phyloP scores from a whole-genome alignment of 208 protist genomes.

The Vickermania spadyakhi region DNA sequence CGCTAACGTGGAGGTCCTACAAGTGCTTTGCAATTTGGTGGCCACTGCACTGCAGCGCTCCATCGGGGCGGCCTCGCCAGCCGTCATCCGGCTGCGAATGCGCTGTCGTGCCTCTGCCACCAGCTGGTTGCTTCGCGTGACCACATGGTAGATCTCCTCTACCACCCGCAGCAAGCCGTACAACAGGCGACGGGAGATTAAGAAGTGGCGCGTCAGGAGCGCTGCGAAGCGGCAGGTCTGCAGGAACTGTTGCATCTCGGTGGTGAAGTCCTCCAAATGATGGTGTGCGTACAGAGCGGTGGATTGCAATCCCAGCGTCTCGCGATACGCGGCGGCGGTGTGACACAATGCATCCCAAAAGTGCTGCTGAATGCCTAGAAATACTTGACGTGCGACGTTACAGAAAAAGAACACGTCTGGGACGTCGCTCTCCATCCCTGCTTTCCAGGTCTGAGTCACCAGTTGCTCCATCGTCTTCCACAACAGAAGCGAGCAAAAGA shows the following conservation, averaged over 20 bases:
- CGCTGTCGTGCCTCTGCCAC: not conserved
- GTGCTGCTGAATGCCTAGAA: constrained; percentile 40
- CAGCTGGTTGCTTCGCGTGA: not conserved
- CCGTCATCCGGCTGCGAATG: no score
- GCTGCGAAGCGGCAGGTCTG: constrained; percentile 53
- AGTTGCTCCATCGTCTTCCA: constrained; percentile 62
- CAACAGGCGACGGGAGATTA: constrained; percentile 24
- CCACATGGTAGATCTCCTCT: constrained; percentile 36
- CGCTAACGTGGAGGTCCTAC: no score
- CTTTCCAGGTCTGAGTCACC: constrained; percentile 38
- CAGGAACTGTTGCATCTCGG: constrained; percentile 49
- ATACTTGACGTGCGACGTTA: constrained; percentile 30
- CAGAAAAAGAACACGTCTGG: constrained; percentile 69
- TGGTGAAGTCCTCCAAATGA: constrained; percentile 42
- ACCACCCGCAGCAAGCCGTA: constrained; percentile 44
- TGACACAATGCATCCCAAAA: constrained; percentile 48
- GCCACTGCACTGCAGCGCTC: no score
- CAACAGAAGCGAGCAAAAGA: constrained; percentile 57
- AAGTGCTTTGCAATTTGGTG: no score
- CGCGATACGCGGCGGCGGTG: constrained; percentile 24
- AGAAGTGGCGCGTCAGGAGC: constrained; percentile 33
- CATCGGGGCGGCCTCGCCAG: no score
- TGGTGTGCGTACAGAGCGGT: constrained; percentile 44
- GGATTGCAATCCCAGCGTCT: constrained; percentile 28
- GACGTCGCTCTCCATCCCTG: constrained; percentile 37